Evolutionary conservation across 106 monocot species (phyloP).

Genomic region (Ottelia alismoides): DNA sequence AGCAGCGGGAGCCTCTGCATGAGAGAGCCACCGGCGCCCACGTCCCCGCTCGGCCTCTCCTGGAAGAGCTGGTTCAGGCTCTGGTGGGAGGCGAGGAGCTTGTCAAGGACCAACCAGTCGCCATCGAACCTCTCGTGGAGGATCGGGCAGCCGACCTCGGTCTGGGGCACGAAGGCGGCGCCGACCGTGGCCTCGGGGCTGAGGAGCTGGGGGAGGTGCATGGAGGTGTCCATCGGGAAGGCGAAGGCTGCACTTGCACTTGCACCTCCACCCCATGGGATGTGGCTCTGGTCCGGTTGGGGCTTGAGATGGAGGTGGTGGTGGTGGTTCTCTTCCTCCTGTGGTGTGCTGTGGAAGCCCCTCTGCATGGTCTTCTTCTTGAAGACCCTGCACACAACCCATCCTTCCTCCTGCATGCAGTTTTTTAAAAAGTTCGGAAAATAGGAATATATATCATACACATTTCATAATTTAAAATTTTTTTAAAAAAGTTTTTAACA

Average conservation of each 20-base stretch:
- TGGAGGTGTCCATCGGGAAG: slow-evolving; percentile 38
- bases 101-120: slow-evolving; percentile 84
- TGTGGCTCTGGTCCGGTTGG: slow-evolving; percentile 9
- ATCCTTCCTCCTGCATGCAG: slow-evolving; percentile 60
- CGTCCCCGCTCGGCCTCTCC: slow-evolving; percentile 25
- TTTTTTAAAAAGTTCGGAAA: no score
- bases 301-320: slow-evolving; percentile 3
- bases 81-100: slow-evolving; percentile 74
- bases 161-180: slow-evolving; percentile 1
- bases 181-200: slow-evolving; percentile 50
- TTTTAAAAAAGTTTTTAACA: no score
- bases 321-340: slow-evolving; percentile 18
- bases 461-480: no score
- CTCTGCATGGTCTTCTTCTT: slow-evolving; percentile 58
- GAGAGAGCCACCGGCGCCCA: slow-evolving; percentile 11
- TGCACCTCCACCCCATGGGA: slow-evolving; percentile 27
- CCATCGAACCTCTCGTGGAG: slow-evolving; percentile 10
- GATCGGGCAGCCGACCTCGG: background rate
- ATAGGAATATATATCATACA: no score
- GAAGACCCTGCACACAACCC: slow-evolving; percentile 36
- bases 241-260: no score
- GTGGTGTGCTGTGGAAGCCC: slow-evolving; percentile 11
- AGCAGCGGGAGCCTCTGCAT: slow-evolving; percentile 35
- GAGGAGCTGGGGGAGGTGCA: slow-evolving; percentile 75
- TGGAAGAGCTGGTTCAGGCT: slow-evolving; percentile 68